A percentile compares a stretch with the other conserved stretches of the same genome.
Conservation (phyloP, 495 filamentous ascomycete species). For the Tirmania nivea region DNA sequence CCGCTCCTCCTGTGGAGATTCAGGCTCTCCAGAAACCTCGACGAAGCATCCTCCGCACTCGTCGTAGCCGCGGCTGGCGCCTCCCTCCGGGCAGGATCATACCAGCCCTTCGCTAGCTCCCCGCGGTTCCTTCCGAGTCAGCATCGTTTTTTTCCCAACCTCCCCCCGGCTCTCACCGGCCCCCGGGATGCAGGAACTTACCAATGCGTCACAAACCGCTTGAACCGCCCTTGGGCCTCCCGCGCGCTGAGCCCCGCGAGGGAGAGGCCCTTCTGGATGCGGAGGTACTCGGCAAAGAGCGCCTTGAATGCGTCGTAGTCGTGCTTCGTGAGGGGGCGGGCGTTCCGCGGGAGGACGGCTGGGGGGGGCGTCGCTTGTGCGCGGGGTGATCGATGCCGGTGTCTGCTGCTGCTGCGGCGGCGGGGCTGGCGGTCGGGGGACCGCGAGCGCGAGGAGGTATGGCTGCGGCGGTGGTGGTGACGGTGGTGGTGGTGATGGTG, state of each 20-base stretch:
- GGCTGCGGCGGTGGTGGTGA: too few species aligned
- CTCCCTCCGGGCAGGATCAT: conserved; percentile 37
- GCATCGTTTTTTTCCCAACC: conserved; percentile 1
- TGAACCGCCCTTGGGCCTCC: conserved; percentile 70
- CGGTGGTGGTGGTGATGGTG: conserved; percentile 1
- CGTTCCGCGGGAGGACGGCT: conserved; percentile 40
- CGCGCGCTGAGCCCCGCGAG: conserved; percentile 42
- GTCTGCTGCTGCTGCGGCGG: conserved; percentile 3
- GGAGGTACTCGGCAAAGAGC: conserved; percentile 69
- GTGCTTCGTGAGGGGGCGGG: conserved; percentile 38
- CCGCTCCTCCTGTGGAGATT: neutral
- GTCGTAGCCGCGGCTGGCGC: conserved; percentile 5
- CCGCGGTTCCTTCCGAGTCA: conserved; percentile 52
- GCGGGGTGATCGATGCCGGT: neutral
- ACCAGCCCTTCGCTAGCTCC: conserved; percentile 87
- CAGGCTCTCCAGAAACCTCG: neutral
- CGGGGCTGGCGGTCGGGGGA: neutral
- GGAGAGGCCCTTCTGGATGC: conserved; percentile 59
- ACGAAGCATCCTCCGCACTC: neutral
- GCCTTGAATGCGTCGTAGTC: conserved; percentile 42
- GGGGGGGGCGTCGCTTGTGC: conserved; percentile 3
- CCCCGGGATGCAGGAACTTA: too few species aligned
- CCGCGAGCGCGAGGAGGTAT: too few species aligned
- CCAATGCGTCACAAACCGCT: conserved; percentile 83
- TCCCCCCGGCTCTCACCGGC: too few species aligned